Conservation (phyloP, 2,329 filamentous ascomycete species). For the Cordyceps militaris region DNA sequence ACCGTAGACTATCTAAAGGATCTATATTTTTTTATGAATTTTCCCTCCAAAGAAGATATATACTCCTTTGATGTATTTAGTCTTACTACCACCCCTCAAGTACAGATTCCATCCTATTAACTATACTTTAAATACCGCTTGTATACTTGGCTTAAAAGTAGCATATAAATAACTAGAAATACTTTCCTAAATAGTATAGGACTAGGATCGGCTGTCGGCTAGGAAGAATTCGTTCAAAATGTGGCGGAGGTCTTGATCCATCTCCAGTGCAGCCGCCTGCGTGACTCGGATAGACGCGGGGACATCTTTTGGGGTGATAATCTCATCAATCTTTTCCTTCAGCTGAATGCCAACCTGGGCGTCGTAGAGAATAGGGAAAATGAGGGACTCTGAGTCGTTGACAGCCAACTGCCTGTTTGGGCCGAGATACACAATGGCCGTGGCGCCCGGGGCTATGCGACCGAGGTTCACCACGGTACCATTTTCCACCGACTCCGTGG, state of each 20-base stretch:
- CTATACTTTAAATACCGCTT: too few relatives aligned
- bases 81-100: too few relatives aligned
- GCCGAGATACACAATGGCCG: constrained; percentile 13
- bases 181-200: background rate
- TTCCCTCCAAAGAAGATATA: too few relatives aligned
- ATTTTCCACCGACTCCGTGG: background rate
- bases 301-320: constrained; percentile 10
- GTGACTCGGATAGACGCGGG: constrained; percentile 12
- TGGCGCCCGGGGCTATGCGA: constrained; percentile 10
- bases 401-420: constrained; percentile 11
- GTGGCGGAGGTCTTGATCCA: constrained; percentile 17
- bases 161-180: background rate
- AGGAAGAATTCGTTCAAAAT: constrained; percentile 17
- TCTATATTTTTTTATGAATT: too few relatives aligned
- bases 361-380: constrained; percentile 16
- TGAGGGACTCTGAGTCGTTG: constrained; percentile 15
- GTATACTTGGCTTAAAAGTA: too few relatives aligned
- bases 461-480: constrained; percentile 13
- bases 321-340: constrained; percentile 17
- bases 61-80: too few relatives aligned
- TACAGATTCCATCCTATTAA: too few relatives aligned
- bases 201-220: constrained; percentile 14
- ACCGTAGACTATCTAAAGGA: too few relatives aligned
- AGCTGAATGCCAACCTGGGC: constrained; percentile 15
- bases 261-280: constrained; percentile 17